Evolutionary conservation across 1,284 basidiomycete species (phyloP), one percentile per base, ranked within the genome.

Genomic region (Bondarzewia mesenterica): DNA sequence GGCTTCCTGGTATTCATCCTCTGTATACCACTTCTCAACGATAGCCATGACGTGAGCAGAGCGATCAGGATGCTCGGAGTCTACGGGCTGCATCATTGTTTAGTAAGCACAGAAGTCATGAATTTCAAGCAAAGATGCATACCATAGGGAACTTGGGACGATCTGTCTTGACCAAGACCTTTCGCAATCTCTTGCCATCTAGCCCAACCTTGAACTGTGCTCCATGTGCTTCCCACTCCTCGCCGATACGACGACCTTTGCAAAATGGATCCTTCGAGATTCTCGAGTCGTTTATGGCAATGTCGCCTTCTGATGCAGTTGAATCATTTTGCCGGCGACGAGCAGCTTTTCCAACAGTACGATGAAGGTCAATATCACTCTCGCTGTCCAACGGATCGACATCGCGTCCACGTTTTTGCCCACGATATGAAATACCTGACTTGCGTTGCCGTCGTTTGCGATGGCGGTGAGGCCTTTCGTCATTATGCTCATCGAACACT

Each of bases 21-120:
- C 87, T 6, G 80, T 79, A 44, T 86, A 70, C 87, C 87, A 89
- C 22, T 70, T 74, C 60, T 89, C 85, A 14, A 89, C 73, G 54
- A 76, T 81, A 26, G 89, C 77, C 50, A 85, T 77, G 16, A 86
- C 65, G 51, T 79, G 76, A 14, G 73, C 77, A 50, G 75, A 67
- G 42, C 77, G 75, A 62, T 89, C 86, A 2, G 83, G 82, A 60
- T 89, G 87, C 48, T 78, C 70, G 15, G 86, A 89, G 58, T 89
- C 86, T 49, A 74, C 66, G 3, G 86, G 86, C 87, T 89, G 53
- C 25, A 49, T 50, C 44, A 37, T 37, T 20, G 32, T 53, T 15
- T 43, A 43, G 5, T 27, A 20, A 49, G 7, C 23, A 29, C 16
- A 48, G 38, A 52, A 22, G 26, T 49, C 45, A 48, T 39, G 23